phyloP scores from a whole-genome alignment of 257 asterid genomes.

The Capsicum pubescens region DNA sequence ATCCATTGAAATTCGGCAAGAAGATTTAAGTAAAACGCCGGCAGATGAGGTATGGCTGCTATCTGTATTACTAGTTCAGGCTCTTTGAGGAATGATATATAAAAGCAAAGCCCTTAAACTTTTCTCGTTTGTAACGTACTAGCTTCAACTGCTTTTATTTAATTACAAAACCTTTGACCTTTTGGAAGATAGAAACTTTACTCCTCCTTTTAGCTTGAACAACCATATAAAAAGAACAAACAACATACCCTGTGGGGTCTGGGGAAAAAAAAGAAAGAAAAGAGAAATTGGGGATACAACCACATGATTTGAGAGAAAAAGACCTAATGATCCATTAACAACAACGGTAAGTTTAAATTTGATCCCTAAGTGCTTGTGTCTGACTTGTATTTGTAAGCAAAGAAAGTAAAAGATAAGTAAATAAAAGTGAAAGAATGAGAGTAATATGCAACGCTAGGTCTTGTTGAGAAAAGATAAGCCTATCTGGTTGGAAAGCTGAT shows the following conservation, averaged over 20 bases:
- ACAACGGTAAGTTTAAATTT: background rate
- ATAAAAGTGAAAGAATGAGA: background rate
- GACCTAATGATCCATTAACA: background rate
- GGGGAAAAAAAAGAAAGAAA: background rate
- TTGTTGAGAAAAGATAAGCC: background rate
- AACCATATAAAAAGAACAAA: background rate
- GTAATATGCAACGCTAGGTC: background rate
- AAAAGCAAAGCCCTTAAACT: background rate
- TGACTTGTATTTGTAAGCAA: background rate
- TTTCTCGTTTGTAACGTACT: background rate
- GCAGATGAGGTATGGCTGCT: conserved; percentile 74
- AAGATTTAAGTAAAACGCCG: conserved; percentile 66
- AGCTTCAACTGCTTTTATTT: background rate
- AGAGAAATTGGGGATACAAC: background rate
- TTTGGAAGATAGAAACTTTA: background rate
- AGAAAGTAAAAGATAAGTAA: conserved; percentile 20
- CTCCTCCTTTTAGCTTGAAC: background rate
- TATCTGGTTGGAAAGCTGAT: background rate
- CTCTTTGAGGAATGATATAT: background rate
- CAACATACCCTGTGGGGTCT: no score
- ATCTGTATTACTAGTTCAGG: background rate
- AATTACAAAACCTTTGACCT: background rate
- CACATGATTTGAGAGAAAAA: background rate
- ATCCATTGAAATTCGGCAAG: conserved; percentile 52
- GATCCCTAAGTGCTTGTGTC: background rate